A percentile compares a stretch with the other conserved stretches of the same genome.
phyloP scores from a whole-genome alignment of 805 yeast species.

The Candida pseudoglaebosa region DNA sequence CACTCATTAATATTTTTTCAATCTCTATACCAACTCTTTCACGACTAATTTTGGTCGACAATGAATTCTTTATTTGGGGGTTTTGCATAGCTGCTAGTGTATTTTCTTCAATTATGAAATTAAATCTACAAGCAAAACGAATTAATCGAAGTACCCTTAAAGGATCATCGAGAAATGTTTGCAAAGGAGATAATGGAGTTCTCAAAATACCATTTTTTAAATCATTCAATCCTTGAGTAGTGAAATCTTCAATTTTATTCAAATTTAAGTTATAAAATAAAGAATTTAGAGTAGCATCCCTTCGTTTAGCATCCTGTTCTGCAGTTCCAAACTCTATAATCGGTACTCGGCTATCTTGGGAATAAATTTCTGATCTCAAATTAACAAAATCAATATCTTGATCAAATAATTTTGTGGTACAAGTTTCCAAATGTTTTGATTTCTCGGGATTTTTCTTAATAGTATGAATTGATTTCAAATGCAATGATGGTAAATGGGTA shows the following conservation, averaged over 20 bases:
- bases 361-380: slow-evolving; percentile 80
- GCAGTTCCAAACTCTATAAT: slow-evolving; percentile 82
- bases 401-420: slow-evolving; percentile 81
- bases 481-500: slow-evolving; percentile 22
- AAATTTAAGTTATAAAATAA: slow-evolving; percentile 78
- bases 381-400: slow-evolving; percentile 93
- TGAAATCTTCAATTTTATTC: slow-evolving; percentile 75
- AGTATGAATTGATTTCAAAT: slow-evolving; percentile 55
- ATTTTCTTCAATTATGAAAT: slow-evolving; percentile 57
- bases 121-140: slow-evolving; percentile 78
- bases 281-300: slow-evolving; percentile 96
- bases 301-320: slow-evolving; percentile 80
- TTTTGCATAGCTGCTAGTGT: slow-evolving; percentile 65
- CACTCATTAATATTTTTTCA: slow-evolving; percentile 67
- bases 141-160: slow-evolving; percentile 80
- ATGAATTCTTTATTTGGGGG: slow-evolving; percentile 51
- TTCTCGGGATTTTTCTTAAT: slow-evolving; percentile 93
- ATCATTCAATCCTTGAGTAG: slow-evolving; percentile 72
- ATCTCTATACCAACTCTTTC: slow-evolving; percentile 89
- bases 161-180: slow-evolving; percentile 93
- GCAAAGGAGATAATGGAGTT: slow-evolving; percentile 82
- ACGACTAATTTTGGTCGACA: slow-evolving; percentile 73
- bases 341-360: slow-evolving; percentile 85
- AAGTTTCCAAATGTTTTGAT: slow-evolving; percentile 94
- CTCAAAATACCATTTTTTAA: slow-evolving; percentile 65